Percentiles rank a stretch among this genome's conserved stretches.
Evolutionary conservation across 768 basidiomycete genomes (phyloP).

Genomic region (Lentinula lateritia): DNA sequence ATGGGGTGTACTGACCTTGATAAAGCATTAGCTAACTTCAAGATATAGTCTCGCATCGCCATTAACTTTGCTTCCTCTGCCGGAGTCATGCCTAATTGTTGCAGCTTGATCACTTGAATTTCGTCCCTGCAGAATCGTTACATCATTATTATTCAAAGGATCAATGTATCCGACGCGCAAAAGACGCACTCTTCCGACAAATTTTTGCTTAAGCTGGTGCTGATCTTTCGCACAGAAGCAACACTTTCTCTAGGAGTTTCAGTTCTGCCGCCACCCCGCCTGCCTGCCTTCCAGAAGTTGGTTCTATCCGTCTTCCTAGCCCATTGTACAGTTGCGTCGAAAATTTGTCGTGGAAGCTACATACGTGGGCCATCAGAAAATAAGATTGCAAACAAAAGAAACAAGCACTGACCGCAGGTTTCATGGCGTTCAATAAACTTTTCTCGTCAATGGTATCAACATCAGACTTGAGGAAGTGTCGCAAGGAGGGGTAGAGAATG

Average conservation of each 20-base stretch:
- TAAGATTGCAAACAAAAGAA: not conserved
- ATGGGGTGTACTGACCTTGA: constrained; percentile 49
- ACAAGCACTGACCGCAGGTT: constrained; percentile 64
- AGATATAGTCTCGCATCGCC: constrained; percentile 85
- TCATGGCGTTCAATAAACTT: constrained; percentile 69
- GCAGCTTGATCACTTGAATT: constrained; percentile 65
- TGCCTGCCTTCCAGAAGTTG: constrained; percentile 60
- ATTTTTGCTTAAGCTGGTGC: constrained; percentile 38
- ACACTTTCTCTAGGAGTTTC: constrained; percentile 75
- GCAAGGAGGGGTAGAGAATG: constrained; percentile 87
- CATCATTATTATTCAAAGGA: not conserved
- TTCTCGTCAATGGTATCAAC: constrained; percentile 68
- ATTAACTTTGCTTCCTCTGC: constrained; percentile 81
- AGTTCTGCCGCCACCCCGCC: constrained; percentile 29
- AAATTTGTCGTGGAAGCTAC: constrained; percentile 62
- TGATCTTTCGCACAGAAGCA: constrained; percentile 53
- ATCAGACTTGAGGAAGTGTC: constrained; percentile 83
- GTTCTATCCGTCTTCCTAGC: constrained; percentile 80
- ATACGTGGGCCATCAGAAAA: not conserved
- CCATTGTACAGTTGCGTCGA: constrained; percentile 85
- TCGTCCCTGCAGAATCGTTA: constrained; percentile 57
- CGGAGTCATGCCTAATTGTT: constrained; percentile 81
- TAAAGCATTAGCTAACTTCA: constrained; percentile 75
- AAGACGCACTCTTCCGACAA: constrained; percentile 71
- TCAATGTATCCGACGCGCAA: not conserved